These are phyloP conservation scores for Dioszegia crocea DNA, from an alignment of 768 basidiomycete species.

Conservation along the genomic window DNA sequence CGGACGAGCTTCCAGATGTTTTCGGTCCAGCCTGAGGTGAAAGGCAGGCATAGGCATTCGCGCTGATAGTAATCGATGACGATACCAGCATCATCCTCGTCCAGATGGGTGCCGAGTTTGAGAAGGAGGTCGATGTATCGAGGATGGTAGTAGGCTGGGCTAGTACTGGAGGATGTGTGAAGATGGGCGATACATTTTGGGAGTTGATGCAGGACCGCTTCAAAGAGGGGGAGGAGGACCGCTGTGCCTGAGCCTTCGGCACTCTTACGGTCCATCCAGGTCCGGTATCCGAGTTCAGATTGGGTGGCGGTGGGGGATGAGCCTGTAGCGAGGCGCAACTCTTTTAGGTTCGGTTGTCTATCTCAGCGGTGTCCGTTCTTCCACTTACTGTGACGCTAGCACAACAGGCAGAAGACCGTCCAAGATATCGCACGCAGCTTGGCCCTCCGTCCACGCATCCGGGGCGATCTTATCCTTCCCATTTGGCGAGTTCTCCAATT, in stretches of 20 bases:
- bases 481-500: constrained; percentile 17
- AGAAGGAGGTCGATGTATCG: constrained; percentile 47
- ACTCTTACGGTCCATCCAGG: background rate
- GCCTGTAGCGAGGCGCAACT: background rate
- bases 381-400: constrained; percentile 26
- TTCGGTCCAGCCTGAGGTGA: constrained; percentile 45
- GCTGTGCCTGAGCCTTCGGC: background rate
- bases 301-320: background rate
- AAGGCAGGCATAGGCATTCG: constrained; percentile 46
- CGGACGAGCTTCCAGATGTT: constrained; percentile 46
- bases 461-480: constrained; percentile 17
- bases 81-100: constrained; percentile 33
- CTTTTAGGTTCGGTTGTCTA: constrained; percentile 2
- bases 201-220: constrained; percentile 32
- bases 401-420: constrained; percentile 24
- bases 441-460: constrained; percentile 41
- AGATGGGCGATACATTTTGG: constrained; percentile 34
- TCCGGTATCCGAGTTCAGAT: background rate
- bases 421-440: constrained; percentile 34
- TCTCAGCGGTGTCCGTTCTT: constrained; percentile 1
- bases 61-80: constrained; percentile 46
- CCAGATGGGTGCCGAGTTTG: constrained; percentile 46
- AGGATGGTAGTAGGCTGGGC: constrained; percentile 35
- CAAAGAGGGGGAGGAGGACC: constrained; percentile 19
- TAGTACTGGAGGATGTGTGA: constrained; percentile 25